Evolutionary conservation across 1,139 yeast species (phyloP).

Genomic region (Meyerozyma guilliermondii): DNA sequence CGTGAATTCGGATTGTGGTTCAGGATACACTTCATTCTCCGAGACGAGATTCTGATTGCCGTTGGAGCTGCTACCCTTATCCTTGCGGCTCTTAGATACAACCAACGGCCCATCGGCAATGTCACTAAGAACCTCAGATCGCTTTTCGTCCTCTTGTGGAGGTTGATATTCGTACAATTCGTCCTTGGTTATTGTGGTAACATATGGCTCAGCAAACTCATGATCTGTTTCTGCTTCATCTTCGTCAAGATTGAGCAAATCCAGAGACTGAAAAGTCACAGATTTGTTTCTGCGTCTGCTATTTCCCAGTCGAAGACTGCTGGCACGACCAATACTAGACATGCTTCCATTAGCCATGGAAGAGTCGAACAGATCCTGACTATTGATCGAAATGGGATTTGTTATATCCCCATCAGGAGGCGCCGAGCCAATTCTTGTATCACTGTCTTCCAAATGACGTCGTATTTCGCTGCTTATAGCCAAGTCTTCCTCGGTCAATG

Average conservation of each 20-base stretch:
- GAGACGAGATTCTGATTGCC: too few species aligned
- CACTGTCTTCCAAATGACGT: not conserved
- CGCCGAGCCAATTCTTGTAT: not conserved
- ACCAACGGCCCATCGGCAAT: conserved; percentile 37
- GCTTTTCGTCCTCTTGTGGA: conserved; percentile 5
- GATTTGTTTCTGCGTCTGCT: conserved; percentile 22
- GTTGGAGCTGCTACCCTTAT: conserved; percentile 15
- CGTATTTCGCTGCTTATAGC: conserved; percentile 1
- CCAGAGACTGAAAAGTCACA: conserved; percentile 35
- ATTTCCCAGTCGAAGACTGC: conserved; percentile 6
- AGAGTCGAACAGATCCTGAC: not conserved
- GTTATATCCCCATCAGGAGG: not conserved
- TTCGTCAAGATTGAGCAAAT: conserved; percentile 21
- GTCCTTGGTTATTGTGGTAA: conserved; percentile 12
- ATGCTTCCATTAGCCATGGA: not conserved
- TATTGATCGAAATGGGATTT: not conserved
- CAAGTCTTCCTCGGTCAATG: not conserved
- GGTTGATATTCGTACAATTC: not conserved
- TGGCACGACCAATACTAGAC: not conserved
- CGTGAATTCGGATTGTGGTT: not conserved
- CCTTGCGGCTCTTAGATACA: conserved; percentile 24
- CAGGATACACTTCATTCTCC: not conserved
- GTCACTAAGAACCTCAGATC: conserved; percentile 40
- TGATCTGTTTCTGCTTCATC: conserved; percentile 18
- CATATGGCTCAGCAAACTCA: conserved; percentile 12